Percentiles rank a stretch among this genome's conserved stretches.
These are phyloP conservation scores for Phytopythium vexans DNA, from an alignment of 352 stramenopile species.

Conservation along the genomic window DNA sequence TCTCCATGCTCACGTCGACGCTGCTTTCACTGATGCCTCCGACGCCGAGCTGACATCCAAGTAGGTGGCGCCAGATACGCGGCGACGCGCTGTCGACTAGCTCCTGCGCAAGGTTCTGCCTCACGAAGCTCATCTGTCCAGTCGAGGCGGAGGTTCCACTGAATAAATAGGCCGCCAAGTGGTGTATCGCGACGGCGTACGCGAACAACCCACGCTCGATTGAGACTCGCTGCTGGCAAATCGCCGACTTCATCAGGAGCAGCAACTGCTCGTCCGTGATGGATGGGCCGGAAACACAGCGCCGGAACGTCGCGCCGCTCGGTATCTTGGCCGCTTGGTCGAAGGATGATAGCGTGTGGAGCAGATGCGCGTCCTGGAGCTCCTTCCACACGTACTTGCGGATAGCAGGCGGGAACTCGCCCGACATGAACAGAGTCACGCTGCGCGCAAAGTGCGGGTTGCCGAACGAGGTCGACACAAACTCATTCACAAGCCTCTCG, in stretches of 20 bases:
- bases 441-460: conserved; percentile 65
- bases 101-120: conserved; percentile 47
- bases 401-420: conserved; percentile 51
- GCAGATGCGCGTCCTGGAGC: conserved; percentile 40
- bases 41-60: conserved; percentile 33
- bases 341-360: conserved; percentile 51
- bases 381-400: conserved; percentile 76
- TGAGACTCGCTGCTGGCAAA: conserved; percentile 32
- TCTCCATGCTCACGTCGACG: neutral
- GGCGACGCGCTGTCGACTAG: conserved; percentile 24
- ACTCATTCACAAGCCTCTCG: conserved; percentile 65
- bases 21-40: too few relatives aligned
- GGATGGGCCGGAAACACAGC: conserved; percentile 27
- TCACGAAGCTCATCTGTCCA: conserved; percentile 33
- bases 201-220: conserved; percentile 39
- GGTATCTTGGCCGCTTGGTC: conserved; percentile 7
- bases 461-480: conserved; percentile 62
- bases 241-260: conserved; percentile 43
- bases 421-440: conserved; percentile 53
- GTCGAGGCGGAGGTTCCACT: conserved; percentile 4
- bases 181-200: conserved; percentile 59
- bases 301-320: conserved; percentile 20
- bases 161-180: conserved; percentile 60
- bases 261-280: conserved; percentile 37
- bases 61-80: conserved; percentile 45